Evolutionary conservation across 1,139 yeast species (phyloP).

Genomic region (Taphrina betulina): DNA sequence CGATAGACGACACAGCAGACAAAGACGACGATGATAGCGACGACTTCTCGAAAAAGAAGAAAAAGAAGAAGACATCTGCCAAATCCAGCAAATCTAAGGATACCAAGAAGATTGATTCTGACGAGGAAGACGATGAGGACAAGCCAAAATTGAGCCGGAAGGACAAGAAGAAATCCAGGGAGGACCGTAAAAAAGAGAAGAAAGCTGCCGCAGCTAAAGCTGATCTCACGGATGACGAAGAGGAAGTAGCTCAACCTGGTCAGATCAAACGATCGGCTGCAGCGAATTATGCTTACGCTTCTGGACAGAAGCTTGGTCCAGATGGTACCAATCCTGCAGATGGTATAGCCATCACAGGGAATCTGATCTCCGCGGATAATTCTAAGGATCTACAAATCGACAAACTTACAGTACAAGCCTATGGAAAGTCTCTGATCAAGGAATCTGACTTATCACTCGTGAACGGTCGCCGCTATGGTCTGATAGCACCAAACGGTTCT

Average conservation of each 20-base stretch:
- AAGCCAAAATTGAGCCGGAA: slow-evolving; percentile 10
- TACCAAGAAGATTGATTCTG: slow-evolving; percentile 9
- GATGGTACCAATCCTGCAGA: slow-evolving; percentile 34
- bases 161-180: slow-evolving; percentile 27
- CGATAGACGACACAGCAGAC: slow-evolving; percentile 3
- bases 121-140: slow-evolving; percentile 22
- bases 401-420: slow-evolving; percentile 36
- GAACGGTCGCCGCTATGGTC: slow-evolving; percentile 95
- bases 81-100: slow-evolving; percentile 1
- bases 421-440: slow-evolving; percentile 88
- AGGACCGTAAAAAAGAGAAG: slow-evolving; percentile 20
- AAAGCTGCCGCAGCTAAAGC: slow-evolving; percentile 13
- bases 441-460: slow-evolving; percentile 89
- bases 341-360: slow-evolving; percentile 36
- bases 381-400: slow-evolving; percentile 36
- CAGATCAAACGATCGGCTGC: slow-evolving; percentile 11
- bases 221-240: slow-evolving; percentile 13
- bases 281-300: slow-evolving; percentile 35
- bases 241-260: slow-evolving; percentile 13
- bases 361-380: slow-evolving; percentile 35
- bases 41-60: slow-evolving; percentile 5
- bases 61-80: slow-evolving; percentile 5
- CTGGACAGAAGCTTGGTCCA: slow-evolving; percentile 33
- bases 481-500: slow-evolving; percentile 97
- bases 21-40: slow-evolving; percentile 13